Evolutionary conservation across 345 rosid genomes (phyloP).

Genomic region (Noccaea bulbosa): DNA sequence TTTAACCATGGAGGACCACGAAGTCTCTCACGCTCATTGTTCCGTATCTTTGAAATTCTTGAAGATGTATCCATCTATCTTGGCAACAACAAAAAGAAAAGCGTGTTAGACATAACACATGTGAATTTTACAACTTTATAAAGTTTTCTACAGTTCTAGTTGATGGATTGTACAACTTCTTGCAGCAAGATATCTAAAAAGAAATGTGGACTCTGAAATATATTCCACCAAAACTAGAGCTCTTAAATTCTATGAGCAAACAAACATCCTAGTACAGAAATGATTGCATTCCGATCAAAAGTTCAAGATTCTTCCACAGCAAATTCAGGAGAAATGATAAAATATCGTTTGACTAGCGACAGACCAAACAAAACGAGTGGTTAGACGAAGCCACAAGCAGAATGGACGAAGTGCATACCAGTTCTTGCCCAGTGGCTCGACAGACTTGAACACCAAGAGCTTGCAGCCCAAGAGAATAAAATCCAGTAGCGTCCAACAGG

Average conservation of each 20-base stretch:
- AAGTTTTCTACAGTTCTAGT: conserved; percentile 8
- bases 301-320: conserved; percentile 8
- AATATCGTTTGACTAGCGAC: not conserved
- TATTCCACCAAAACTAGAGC: not conserved
- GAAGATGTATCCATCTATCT: conserved; percentile 97
- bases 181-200: not conserved
- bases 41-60: conserved; percentile 93
- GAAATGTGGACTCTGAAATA: not conserved
- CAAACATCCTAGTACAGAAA: conserved; percentile 12
- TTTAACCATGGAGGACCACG: conserved; percentile 97
- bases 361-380: not conserved
- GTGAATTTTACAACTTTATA: not conserved
- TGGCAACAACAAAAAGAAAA: conserved; percentile 48
- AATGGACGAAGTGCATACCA: conserved; percentile 56
- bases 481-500: conserved; percentile 94
- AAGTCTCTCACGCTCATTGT: conserved; percentile 87
- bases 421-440: conserved; percentile 99
- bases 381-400: conserved; percentile 7
- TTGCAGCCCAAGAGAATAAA: conserved; percentile 89
- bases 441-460: conserved; percentile 94
- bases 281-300: no score
- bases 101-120: conserved; percentile 22
- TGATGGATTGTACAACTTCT: conserved; percentile 12
- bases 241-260: not conserved
- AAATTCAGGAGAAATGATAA: not conserved